phyloP scores from a whole-genome alignment of 805 yeast species.

The Hanseniaspora lindneri region DNA sequence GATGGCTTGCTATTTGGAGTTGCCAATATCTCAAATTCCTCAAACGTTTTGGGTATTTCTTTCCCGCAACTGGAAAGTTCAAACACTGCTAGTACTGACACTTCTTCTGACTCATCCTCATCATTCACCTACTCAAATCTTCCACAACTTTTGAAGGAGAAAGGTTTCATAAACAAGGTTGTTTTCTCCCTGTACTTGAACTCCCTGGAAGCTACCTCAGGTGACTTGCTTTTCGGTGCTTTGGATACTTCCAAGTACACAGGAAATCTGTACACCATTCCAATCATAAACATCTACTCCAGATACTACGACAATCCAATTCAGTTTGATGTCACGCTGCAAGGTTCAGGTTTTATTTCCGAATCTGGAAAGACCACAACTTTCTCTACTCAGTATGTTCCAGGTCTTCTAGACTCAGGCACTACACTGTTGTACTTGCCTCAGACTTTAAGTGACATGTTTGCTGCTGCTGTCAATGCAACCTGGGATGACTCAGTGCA shows the following conservation, averaged over 20 bases:
- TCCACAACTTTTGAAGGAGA: conserved; percentile 43
- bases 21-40: conserved; percentile 43
- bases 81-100: conserved; percentile 17
- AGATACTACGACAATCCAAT: conserved; percentile 31
- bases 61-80: conserved; percentile 48
- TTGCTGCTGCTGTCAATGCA: conserved; percentile 29
- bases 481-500: conserved; percentile 30
- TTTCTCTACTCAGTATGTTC: conserved; percentile 20
- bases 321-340: conserved; percentile 40
- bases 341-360: conserved; percentile 28
- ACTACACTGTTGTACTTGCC: conserved; percentile 43
- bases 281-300: conserved; percentile 35
- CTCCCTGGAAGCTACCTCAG: conserved; percentile 28
- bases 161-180: conserved; percentile 40
- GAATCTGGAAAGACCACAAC: conserved; percentile 17
- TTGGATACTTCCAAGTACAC: conserved; percentile 43
- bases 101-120: conserved; percentile 14
- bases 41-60: conserved; percentile 57
- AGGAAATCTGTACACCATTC: conserved; percentile 38
- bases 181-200: conserved; percentile 47
- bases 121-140: conserved; percentile 42
- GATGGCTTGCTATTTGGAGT: conserved; percentile 48
- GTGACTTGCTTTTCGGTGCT: conserved; percentile 53
- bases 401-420: conserved; percentile 47
- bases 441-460: conserved; percentile 23